Evolutionary conservation across 192 early-diverging fungal genomes (phyloP).

Genomic region (Coemansia sp.): DNA sequence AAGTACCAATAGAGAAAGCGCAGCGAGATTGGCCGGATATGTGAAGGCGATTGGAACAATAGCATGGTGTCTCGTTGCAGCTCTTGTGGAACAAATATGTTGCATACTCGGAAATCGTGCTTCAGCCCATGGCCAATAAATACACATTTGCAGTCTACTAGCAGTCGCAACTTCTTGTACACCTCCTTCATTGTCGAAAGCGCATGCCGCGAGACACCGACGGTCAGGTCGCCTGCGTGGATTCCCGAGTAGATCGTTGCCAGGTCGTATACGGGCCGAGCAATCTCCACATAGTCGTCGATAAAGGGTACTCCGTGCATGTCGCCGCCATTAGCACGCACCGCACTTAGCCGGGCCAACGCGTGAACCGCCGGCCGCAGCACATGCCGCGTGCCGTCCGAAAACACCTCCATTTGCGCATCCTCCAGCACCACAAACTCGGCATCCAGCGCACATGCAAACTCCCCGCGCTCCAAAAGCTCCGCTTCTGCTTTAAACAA

Average conservation of each 20-base stretch:
- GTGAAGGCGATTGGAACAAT: slow-evolving; percentile 63
- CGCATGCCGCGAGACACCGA: slow-evolving; percentile 64
- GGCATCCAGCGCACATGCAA: slow-evolving; percentile 76
- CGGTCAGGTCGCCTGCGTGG: slow-evolving; percentile 82
- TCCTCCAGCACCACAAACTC: slow-evolving; percentile 90
- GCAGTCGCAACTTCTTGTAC: slow-evolving; percentile 84
- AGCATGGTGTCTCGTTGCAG: slow-evolving; percentile 95
- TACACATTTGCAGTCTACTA: slow-evolving; percentile 86
- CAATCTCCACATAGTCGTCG: slow-evolving; percentile 91
- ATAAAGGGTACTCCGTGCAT: slow-evolving; percentile 83
- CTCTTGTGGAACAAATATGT: slow-evolving; percentile 78
- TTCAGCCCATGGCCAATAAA: slow-evolving; percentile 95
- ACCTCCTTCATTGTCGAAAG: slow-evolving; percentile 91
- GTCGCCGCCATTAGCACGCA: slow-evolving; percentile 73
- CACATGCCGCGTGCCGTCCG: slow-evolving; percentile 85
- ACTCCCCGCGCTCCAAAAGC: slow-evolving; percentile 24
- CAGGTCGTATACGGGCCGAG: slow-evolving; percentile 86
- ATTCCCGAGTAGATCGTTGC: slow-evolving; percentile 95
- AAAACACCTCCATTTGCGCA: slow-evolving; percentile 86
- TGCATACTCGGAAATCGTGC: slow-evolving; percentile 94
- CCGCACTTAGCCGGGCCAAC: slow-evolving; percentile 86
- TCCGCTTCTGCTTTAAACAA: slow-evolving; percentile 30
- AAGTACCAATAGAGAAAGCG: slow-evolving; percentile 91
- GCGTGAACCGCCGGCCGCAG: slow-evolving; percentile 77
- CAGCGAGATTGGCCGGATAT: slow-evolving; percentile 65